Evolutionary conservation across 352 stramenopile species (phyloP).

Genomic region (Pythium vanterpoolii): DNA sequence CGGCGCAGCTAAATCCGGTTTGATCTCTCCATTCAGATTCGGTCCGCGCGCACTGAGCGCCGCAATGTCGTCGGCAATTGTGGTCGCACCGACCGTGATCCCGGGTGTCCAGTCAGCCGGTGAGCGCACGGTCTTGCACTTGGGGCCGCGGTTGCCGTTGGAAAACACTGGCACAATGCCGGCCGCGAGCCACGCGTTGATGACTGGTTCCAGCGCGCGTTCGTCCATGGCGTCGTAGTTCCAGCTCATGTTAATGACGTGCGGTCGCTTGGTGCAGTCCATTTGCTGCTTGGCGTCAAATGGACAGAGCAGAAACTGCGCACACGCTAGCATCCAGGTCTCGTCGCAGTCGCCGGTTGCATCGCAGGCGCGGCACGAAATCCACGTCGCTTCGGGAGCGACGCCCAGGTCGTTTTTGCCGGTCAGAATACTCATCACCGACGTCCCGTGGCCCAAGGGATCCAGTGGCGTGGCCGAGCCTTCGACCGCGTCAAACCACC

Average conservation of each 20-base stretch:
- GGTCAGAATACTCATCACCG: slow-evolving; percentile 31
- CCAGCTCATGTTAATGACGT: slow-evolving; percentile 69
- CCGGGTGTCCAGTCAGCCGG: slow-evolving; percentile 33
- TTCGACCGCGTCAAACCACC: slow-evolving; percentile 51
- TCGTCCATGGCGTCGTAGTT: slow-evolving; percentile 40
- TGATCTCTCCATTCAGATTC: slow-evolving; percentile 34
- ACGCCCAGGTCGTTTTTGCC: slow-evolving; percentile 32
- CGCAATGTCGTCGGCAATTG: slow-evolving; percentile 29
- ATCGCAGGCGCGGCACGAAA: slow-evolving; percentile 42
- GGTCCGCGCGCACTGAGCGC: slow-evolving; percentile 36
- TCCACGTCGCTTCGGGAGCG: slow-evolving; percentile 35
- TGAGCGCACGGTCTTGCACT: slow-evolving; percentile 35
- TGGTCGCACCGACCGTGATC: slow-evolving; percentile 51
- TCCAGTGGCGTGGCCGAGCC: slow-evolving; percentile 30
- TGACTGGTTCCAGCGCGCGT: slow-evolving; percentile 13
- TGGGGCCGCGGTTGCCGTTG: slow-evolving; percentile 41
- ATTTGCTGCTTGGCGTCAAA: slow-evolving; percentile 24
- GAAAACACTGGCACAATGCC: slow-evolving; percentile 56
- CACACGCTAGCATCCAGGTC: slow-evolving; percentile 35
- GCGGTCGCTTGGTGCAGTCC: slow-evolving; percentile 42
- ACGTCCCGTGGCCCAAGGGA: slow-evolving; percentile 35
- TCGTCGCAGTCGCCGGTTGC: slow-evolving; percentile 28
- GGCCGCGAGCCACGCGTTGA: slow-evolving; percentile 49
- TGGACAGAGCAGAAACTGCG: slow-evolving; percentile 46
- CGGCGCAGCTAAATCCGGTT: slow-evolving; percentile 38